Evolutionary conservation across 2,329 filamentous ascomycete species (phyloP).

Genomic region (Aspergillus ochraceus): DNA sequence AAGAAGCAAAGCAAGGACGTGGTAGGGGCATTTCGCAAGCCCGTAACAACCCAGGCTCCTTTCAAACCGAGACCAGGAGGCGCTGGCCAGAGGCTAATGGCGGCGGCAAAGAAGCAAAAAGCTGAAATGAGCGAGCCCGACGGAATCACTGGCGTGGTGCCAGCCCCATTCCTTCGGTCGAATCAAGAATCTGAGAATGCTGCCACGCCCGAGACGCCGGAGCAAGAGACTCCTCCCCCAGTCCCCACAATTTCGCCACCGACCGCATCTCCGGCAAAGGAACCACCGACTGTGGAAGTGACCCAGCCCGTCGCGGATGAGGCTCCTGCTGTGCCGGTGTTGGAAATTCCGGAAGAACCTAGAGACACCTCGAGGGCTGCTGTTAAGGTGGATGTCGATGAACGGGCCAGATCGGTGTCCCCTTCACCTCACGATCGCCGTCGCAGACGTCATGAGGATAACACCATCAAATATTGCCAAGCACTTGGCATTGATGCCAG

Average conservation of each 20-base stretch:
- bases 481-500: slow-evolving; percentile 74
- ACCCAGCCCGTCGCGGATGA: slow-evolving; percentile 36
- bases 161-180: slow-evolving; percentile 62
- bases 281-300: slow-evolving; percentile 41
- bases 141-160: slow-evolving; percentile 85
- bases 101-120: slow-evolving; percentile 53
- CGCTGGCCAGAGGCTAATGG: slow-evolving; percentile 74
- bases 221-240: slow-evolving; percentile 28
- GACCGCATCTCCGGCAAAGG: slow-evolving; percentile 14
- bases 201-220: slow-evolving; percentile 28
- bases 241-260: slow-evolving; percentile 12
- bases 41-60: slow-evolving; percentile 66
- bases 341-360: slow-evolving; percentile 18
- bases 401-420: slow-evolving; percentile 34
- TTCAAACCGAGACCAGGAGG: slow-evolving; percentile 90
- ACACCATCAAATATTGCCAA: slow-evolving; percentile 76
- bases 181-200: slow-evolving; percentile 41
- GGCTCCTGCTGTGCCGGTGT: slow-evolving; percentile 24
- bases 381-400: slow-evolving; percentile 21
- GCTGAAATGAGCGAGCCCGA: slow-evolving; percentile 71
- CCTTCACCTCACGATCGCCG: slow-evolving; percentile 51
- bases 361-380: slow-evolving; percentile 24
- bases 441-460: slow-evolving; percentile 66
- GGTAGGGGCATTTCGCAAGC: slow-evolving; percentile 75
- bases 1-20: slow-evolving; percentile 71